Base-by-base conservation (phyloP, 2,329 filamentous ascomycete species). In the Monascus ruber region DNA sequence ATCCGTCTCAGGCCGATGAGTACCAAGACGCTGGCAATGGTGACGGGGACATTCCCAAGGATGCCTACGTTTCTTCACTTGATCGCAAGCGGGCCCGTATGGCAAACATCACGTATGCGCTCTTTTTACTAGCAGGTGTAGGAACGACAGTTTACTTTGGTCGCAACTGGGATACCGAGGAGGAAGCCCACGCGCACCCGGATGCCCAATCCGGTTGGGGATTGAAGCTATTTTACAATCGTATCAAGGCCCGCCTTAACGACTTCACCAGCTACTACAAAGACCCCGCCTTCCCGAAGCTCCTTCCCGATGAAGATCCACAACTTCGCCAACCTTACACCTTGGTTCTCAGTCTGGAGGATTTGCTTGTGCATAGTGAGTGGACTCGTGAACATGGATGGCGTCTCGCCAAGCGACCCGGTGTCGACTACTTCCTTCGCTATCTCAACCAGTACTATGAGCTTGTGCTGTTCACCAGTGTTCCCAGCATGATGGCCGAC, bases 391-490 rank as follows among this genome's bases (percentile, higher is more conserved):
- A 96, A 60, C 83, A 95, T 57, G 91, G 91, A 42, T 98, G 91
- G 87, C 79, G 89, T 50, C 75, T 93, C 45, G 91, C 91, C 26
- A 98, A 98, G 70, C 78, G 91, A 36, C 91, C 91, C 29, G 91
- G 91, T 34, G 77, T 93, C 45, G 91, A 98, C 67, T 98, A 98
- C 69, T 98, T 98, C 69, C 69, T 98, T 47, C 85, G 85, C 56
- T 98, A 98, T 63, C 75, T 98, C 36, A 89, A 85, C 65, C 88
- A 95, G 63, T 96, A 98, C 73, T 98, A 95, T 59, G 91, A 98
- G 64, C 73, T 98, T 39, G 91, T 96, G 38, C 78, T 98, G 47
- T 98, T 96, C 69, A 98, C 91, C 27, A 85, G 77, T 31, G 81
- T 91, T 35, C 87, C 89, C 1, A 85, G 80, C 55, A 80, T 79